phyloP scores from a whole-genome alignment of 2,329 filamentous ascomycete genomes.

The Penicillium nordicum region DNA sequence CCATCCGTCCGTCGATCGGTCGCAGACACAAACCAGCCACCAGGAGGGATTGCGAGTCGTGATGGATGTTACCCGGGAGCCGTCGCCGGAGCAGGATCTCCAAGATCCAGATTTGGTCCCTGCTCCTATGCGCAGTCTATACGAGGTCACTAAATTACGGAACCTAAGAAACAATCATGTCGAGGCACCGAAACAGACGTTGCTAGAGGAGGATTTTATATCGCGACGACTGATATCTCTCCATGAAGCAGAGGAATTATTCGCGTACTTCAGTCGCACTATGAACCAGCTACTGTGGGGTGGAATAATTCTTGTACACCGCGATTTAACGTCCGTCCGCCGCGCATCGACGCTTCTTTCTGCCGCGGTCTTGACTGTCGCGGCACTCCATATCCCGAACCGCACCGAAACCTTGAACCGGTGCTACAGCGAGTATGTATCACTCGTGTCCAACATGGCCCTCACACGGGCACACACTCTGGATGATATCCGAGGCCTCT shows the following conservation, averaged over 20 bases:
- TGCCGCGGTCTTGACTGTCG: conserved; percentile 56
- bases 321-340: conserved; percentile 51
- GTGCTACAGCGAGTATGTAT: conserved; percentile 57
- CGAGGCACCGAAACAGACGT: conserved; percentile 36
- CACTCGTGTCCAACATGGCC: conserved; percentile 55
- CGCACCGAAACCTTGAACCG: conserved; percentile 51
- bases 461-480: conserved; percentile 57
- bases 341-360: conserved; percentile 55
- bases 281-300: conserved; percentile 54
- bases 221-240: conserved; percentile 47
- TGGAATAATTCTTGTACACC: conserved; percentile 50
- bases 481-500: conserved; percentile 58
- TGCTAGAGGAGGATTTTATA: conserved; percentile 50
- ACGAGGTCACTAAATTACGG: conserved; percentile 53
- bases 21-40: conserved; percentile 28
- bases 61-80: conserved; percentile 46
- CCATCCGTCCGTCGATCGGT: conserved; percentile 25
- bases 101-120: conserved; percentile 45
- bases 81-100: conserved; percentile 43
- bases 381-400: conserved; percentile 57
- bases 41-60: conserved; percentile 29
- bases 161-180: conserved; percentile 40
- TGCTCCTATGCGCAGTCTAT: conserved; percentile 53
- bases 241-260: conserved; percentile 52
- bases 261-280: conserved; percentile 50